Evolutionary conservation across 1,284 basidiomycete genomes (phyloP).

Genomic region (Cutaneotrichosporon arboriforme): DNA sequence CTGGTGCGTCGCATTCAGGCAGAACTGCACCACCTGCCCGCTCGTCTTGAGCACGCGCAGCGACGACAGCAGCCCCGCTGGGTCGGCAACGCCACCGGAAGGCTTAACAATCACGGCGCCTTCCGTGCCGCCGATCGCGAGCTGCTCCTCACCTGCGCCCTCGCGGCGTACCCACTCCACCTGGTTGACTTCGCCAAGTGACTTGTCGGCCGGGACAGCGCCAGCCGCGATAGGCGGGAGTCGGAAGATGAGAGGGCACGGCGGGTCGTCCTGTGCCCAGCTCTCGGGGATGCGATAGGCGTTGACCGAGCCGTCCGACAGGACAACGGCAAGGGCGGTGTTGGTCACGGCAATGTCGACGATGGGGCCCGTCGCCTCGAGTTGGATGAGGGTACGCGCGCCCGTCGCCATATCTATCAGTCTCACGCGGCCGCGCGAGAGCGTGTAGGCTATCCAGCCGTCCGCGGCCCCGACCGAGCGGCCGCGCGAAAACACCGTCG

Average conservation of each 20-base stretch:
- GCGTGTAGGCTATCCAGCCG: slow-evolving; percentile 36
- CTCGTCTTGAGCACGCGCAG: slow-evolving; percentile 31
- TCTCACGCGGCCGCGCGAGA: slow-evolving; percentile 33
- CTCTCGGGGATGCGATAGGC: slow-evolving; percentile 28
- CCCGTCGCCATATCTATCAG: slow-evolving; percentile 34
- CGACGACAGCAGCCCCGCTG: slow-evolving; percentile 12
- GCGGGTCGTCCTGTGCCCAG: slow-evolving; percentile 32
- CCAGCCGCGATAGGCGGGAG: slow-evolving; percentile 9
- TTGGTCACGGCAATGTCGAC: slow-evolving; percentile 32
- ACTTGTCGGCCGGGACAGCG: slow-evolving; percentile 7
- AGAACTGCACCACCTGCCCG: slow-evolving; percentile 33
- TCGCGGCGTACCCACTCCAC: slow-evolving; percentile 36
- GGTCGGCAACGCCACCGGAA: slow-evolving; percentile 1
- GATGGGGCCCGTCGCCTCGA: slow-evolving; percentile 22
- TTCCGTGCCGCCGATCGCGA: slow-evolving; percentile 33
- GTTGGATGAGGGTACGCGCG: slow-evolving; percentile 30
- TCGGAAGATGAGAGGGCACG: slow-evolving; percentile 16
- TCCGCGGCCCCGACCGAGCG: slow-evolving; percentile 31
- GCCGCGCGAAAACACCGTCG: slow-evolving; percentile 21
- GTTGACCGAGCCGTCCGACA: slow-evolving; percentile 23
- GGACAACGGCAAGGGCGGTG: slow-evolving; percentile 29
- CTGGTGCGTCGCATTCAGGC: slow-evolving; percentile 35
- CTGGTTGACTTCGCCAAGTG: slow-evolving; percentile 23
- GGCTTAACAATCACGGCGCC: slow-evolving; percentile 35
- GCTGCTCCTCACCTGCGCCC: slow-evolving; percentile 7